Conservation (phyloP, 495 filamentous ascomycete species). For the Penicillium malachiteum region DNA sequence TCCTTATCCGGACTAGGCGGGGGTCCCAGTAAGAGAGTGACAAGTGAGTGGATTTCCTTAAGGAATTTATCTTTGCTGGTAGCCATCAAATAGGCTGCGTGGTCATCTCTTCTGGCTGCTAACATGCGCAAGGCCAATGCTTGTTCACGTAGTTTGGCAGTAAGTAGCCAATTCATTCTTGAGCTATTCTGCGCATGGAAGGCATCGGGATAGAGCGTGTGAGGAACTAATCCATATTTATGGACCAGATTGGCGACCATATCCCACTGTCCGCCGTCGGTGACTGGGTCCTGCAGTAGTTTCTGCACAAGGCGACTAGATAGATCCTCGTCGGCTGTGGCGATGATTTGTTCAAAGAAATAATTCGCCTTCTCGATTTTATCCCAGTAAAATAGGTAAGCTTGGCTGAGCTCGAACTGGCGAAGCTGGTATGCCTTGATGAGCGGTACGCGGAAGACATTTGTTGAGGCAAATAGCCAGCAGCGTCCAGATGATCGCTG, state of each 20-base stretch:
- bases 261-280: slow-evolving; percentile 89
- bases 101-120: slow-evolving; percentile 13
- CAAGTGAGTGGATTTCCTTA: slow-evolving; percentile 71
- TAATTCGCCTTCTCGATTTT: slow-evolving; percentile 91
- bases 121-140: slow-evolving; percentile 63
- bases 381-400: slow-evolving; percentile 93
- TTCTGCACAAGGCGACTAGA: slow-evolving; percentile 68
- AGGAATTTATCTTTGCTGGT: slow-evolving; percentile 68
- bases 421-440: slow-evolving; percentile 76
- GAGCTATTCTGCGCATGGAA: slow-evolving; percentile 70
- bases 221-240: slow-evolving; percentile 83
- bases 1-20: slow-evolving; percentile 63
- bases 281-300: slow-evolving; percentile 63
- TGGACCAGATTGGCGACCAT: slow-evolving; percentile 83
- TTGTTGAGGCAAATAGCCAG: slow-evolving; percentile 87
- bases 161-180: slow-evolving; percentile 71
- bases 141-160: slow-evolving; percentile 83
- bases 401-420: slow-evolving; percentile 81
- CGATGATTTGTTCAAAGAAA: slow-evolving; percentile 78
- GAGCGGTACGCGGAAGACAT: slow-evolving; percentile 80
- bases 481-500: slow-evolving; percentile 77
- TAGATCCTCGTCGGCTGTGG: slow-evolving; percentile 64
- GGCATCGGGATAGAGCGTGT: slow-evolving; percentile 74
- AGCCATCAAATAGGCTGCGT: slow-evolving; percentile 31
- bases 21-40: slow-evolving; percentile 75